Evolutionary conservation across 2,329 filamentous ascomycete species (phyloP).

Genomic region (Apiospora sp.): DNA sequence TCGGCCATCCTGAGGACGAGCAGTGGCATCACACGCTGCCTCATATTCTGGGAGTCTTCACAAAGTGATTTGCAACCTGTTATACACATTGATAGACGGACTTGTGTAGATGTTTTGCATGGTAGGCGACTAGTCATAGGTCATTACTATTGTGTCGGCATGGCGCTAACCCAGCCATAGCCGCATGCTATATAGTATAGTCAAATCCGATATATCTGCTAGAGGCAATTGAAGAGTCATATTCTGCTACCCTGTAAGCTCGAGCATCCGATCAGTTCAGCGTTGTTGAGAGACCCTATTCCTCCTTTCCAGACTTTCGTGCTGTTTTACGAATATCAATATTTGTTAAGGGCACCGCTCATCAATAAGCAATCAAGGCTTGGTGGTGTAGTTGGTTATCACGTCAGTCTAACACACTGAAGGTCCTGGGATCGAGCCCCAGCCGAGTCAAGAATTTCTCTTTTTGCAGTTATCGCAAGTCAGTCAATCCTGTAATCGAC

Average conservation of each 20-base stretch:
- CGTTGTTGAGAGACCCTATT: background rate
- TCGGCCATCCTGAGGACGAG: conserved; percentile 51
- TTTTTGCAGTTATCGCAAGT: background rate
- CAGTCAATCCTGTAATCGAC: background rate
- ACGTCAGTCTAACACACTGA: conserved; percentile 53
- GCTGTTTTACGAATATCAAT: background rate
- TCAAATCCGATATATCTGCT: background rate
- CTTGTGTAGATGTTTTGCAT: background rate
- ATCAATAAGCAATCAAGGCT: conserved; percentile 4
- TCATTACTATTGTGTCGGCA: background rate
- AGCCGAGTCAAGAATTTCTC: background rate
- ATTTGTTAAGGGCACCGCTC: fast-evolving
- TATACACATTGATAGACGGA: background rate
- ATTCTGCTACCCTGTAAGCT: too few species aligned
- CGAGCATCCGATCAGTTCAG: background rate
- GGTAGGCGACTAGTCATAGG: too few species aligned
- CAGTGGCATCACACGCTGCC: conserved; percentile 54
- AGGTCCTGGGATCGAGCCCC: conserved; percentile 22
- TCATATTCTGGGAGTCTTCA: conserved; percentile 60
- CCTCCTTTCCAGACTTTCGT: too few species aligned
- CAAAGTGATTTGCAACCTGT: conserved; percentile 49
- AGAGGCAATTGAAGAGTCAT: background rate
- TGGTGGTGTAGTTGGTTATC: conserved; percentile 54
- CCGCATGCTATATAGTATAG: background rate
- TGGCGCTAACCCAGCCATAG: background rate